Conservation (phyloP, 2,329 filamentous ascomycete species). For the Simplicillium sp. region DNA sequence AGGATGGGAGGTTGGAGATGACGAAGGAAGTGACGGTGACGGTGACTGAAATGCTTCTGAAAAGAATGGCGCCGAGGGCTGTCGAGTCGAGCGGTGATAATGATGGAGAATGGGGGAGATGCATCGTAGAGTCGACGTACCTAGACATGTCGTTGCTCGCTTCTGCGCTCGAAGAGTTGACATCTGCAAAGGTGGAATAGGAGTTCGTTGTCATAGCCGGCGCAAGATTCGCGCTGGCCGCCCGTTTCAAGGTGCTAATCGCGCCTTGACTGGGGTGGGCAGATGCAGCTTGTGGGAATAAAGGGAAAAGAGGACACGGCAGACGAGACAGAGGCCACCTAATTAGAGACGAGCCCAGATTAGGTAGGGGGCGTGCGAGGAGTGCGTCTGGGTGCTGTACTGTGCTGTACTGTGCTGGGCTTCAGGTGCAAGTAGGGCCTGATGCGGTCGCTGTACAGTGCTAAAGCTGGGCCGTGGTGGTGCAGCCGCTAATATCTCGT, state of each 20-base stretch:
- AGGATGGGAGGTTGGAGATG: not conserved
- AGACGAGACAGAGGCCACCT: not conserved
- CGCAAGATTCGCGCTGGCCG: conserved; percentile 6
- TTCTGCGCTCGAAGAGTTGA: conserved; percentile 27
- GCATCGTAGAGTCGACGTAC: conserved; percentile 17
- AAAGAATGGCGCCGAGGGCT: too few species aligned
- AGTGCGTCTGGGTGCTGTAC: too few species aligned
- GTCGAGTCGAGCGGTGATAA: too few species aligned
- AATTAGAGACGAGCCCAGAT: not conserved
- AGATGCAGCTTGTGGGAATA: conserved; percentile 4
- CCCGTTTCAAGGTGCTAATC: conserved; percentile 6
- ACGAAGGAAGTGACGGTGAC: too few species aligned
- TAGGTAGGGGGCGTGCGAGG: not conserved
- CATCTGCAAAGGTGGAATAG: conserved; percentile 44
- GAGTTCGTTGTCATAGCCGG: conserved; percentile 37
- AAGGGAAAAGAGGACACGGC: not conserved
- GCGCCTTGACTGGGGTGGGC: not conserved
- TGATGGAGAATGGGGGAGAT: too few species aligned
- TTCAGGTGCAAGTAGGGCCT: too few species aligned
- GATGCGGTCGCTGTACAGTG: too few species aligned
- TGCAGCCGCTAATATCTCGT: too few species aligned
- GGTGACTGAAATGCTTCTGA: too few species aligned
- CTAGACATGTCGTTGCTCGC: conserved; percentile 37
- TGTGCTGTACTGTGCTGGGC: too few species aligned
- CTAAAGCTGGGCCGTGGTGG: too few species aligned